Evolutionary conservation across 352 stramenopile species (phyloP).

Genomic region (Phytophthora lateralis): DNA sequence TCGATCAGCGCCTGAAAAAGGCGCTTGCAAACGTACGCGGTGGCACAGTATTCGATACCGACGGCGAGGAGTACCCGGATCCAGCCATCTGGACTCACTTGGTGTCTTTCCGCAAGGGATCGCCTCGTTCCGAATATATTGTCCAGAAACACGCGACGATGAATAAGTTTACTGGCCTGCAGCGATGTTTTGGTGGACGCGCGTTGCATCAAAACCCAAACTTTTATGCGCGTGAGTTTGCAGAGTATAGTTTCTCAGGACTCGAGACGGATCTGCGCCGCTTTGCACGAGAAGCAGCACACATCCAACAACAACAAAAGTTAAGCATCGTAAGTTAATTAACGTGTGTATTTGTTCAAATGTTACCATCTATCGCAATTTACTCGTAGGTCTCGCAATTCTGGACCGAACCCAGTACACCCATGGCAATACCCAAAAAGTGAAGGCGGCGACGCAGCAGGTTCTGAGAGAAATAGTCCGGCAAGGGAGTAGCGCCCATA

Average conservation of each 20-base stretch:
- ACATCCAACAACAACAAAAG: conserved; percentile 19
- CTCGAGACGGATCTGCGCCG: conserved; percentile 14
- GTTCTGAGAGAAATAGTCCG: conserved; percentile 35
- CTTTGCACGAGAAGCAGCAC: conserved; percentile 14
- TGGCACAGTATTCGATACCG: background rate
- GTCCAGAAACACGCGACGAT: conserved; percentile 49
- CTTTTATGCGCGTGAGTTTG: conserved; percentile 16
- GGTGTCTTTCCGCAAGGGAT: conserved; percentile 52
- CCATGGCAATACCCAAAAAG: conserved; percentile 42
- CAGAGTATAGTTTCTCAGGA: conserved; percentile 9
- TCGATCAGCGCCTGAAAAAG: conserved; percentile 16
- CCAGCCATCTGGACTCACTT: conserved; percentile 68
- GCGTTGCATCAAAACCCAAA: conserved; percentile 25
- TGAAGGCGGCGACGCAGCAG: conserved; percentile 51
- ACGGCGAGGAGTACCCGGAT: conserved; percentile 29
- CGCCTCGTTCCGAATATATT: conserved; percentile 39
- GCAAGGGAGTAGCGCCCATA: conserved; percentile 49
- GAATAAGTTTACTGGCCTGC: conserved; percentile 36
- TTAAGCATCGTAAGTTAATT: conserved; percentile 7
- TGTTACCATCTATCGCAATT: background rate
- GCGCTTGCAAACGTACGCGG: conserved; percentile 2
- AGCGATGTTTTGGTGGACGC: conserved; percentile 61
- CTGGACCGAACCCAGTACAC: conserved; percentile 31
- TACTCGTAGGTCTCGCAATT: conserved; percentile 38
- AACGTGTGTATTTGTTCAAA: conserved; percentile 2